Conservation (phyloP, 352 stramenopile genomes). For the Phytopythium boreale region DNA sequence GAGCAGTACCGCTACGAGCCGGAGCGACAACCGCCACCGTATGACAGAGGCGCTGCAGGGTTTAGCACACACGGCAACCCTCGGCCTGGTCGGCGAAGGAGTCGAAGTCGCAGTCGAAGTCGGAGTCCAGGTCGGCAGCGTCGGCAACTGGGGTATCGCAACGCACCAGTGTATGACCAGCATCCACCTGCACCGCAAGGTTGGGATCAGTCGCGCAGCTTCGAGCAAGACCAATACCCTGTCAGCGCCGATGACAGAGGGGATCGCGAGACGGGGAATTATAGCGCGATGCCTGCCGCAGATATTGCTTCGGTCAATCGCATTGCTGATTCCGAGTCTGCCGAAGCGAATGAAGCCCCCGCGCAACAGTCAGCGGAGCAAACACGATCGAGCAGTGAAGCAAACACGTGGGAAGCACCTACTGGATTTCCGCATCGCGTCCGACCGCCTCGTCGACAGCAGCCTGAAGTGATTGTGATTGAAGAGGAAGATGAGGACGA, state of each 20-base stretch:
- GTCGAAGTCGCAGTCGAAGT: slow-evolving; percentile 19
- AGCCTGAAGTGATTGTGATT: slow-evolving; percentile 64
- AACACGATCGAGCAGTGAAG: not conserved
- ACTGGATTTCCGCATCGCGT: not conserved
- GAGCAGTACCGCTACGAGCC: not conserved
- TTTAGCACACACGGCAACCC: not conserved
- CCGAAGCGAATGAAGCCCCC: not conserved
- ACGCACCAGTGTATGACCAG: not conserved
- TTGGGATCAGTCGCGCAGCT: not conserved
- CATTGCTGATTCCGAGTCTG: not conserved
- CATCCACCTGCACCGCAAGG: not conserved
- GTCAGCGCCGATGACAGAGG: not conserved
- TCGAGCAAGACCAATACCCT: not conserved
- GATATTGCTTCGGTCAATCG: not conserved
- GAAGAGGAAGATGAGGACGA: slow-evolving; percentile 43
- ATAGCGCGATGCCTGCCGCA: not conserved
- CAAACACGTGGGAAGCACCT: not conserved
- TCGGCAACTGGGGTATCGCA: not conserved
- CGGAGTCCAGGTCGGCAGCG: slow-evolving; percentile 1
- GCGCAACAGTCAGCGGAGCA: not conserved
- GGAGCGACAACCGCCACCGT: not conserved
- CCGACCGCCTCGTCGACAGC: slow-evolving; percentile 20
- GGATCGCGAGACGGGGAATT: not conserved
- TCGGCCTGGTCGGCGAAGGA: slow-evolving; percentile 5
- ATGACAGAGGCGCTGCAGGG: slow-evolving; percentile 14